Evolutionary conservation across 805 yeast species (phyloP).

Genomic region (Wickerhamiella dianesei): DNA sequence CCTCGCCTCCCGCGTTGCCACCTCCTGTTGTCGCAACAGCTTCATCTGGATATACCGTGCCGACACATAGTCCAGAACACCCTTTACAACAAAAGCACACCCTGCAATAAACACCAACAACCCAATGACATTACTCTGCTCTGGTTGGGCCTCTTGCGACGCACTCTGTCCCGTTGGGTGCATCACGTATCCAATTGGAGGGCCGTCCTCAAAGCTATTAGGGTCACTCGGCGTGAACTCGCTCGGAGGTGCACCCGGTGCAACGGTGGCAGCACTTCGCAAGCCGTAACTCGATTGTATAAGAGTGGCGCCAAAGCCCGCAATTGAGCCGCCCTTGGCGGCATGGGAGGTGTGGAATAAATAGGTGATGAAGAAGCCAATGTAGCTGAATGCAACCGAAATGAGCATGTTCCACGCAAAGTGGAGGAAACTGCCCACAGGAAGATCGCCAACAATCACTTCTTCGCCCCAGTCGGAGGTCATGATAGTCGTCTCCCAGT

Average conservation of each 20-base stretch:
- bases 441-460: constrained; percentile 85
- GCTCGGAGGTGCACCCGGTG: constrained; percentile 18
- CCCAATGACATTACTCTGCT: constrained; percentile 30
- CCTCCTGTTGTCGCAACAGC: constrained; percentile 28
- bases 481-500: constrained; percentile 84
- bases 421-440: constrained; percentile 84
- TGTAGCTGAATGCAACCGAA: constrained; percentile 81
- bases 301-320: constrained; percentile 80
- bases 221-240: constrained; percentile 48
- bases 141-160: constrained; percentile 5
- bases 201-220: constrained; percentile 35
- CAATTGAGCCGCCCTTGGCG: constrained; percentile 86
- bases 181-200: constrained; percentile 14
- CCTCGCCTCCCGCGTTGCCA: constrained; percentile 1
- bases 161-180: constrained; percentile 13
- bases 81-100: constrained; percentile 45
- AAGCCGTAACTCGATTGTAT: constrained; percentile 52
- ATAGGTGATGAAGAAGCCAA: constrained; percentile 85
- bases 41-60: constrained; percentile 66
- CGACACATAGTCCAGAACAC: constrained; percentile 55
- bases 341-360: constrained; percentile 92
- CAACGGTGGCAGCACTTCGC: constrained; percentile 31
- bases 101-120: constrained; percentile 58
- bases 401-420: constrained; percentile 83
- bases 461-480: constrained; percentile 71